Evolutionary conservation across 2,329 filamentous ascomycete species (phyloP).

Genomic region (Ophiosphaerella narmari): DNA sequence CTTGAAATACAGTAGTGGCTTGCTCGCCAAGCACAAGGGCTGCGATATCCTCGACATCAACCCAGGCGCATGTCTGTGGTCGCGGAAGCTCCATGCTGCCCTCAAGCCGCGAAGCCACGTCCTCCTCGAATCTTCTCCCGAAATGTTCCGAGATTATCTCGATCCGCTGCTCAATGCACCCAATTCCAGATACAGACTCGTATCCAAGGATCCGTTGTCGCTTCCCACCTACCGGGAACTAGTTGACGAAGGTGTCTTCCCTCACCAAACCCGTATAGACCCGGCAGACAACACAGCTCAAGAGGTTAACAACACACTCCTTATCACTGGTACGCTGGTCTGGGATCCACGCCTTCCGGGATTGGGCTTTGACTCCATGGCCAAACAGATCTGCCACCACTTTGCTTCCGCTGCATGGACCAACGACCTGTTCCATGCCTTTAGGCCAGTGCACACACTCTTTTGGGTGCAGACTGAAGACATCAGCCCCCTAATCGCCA

Average conservation of each 20-base stretch:
- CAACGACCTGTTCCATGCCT: constrained; percentile 69
- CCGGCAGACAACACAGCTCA: constrained; percentile 49
- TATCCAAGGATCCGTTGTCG: constrained; percentile 25
- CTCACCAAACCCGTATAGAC: constrained; percentile 57
- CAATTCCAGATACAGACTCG: constrained; percentile 56
- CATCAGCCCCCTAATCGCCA: constrained; percentile 64
- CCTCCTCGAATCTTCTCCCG: constrained; percentile 62
- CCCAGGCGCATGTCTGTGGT: constrained; percentile 80
- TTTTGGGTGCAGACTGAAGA: constrained; percentile 71
- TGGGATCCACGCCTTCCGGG: constrained; percentile 52
- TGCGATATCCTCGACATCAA: constrained; percentile 89
- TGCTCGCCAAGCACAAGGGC: constrained; percentile 70
- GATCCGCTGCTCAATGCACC: constrained; percentile 47
- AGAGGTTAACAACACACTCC: constrained; percentile 70
- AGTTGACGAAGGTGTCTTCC: constrained; percentile 57
- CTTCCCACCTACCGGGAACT: constrained; percentile 54
- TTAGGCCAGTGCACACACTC: constrained; percentile 80
- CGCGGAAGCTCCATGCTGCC: constrained; percentile 72
- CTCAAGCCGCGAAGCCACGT: constrained; percentile 82
- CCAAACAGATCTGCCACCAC: constrained; percentile 64
- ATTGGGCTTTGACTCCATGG: constrained; percentile 60
- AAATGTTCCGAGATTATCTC: constrained; percentile 66
- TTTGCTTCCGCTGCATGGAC: constrained; percentile 64
- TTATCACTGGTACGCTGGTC: constrained; percentile 55
- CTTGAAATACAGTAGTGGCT: constrained; percentile 69